Evolutionary conservation across 257 asterid species (phyloP).

Genomic region (Linaria vulgaris): DNA sequence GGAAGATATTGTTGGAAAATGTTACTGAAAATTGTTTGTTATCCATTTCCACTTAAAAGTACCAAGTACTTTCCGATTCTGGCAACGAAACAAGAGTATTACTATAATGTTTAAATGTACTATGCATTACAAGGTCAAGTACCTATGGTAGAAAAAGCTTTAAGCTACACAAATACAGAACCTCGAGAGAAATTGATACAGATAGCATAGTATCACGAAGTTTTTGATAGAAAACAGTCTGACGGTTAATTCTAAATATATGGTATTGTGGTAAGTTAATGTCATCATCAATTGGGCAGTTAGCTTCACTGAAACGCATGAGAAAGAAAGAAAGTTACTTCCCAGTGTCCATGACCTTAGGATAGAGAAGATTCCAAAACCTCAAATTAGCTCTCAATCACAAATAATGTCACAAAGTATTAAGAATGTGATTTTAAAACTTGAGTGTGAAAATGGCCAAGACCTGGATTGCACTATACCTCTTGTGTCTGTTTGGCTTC

Average conservation of each 20-base stretch:
- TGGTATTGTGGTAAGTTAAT: neutral
- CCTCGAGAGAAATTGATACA: neutral
- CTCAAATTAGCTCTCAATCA: neutral
- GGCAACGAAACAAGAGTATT: too few relatives aligned
- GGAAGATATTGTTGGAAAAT: too few relatives aligned
- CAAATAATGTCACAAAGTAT: neutral
- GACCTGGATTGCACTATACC: slow-evolving; percentile 44
- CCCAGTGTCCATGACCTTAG: neutral
- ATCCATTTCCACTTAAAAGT: too few relatives aligned
- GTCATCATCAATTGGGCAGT: neutral
- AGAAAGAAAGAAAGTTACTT: neutral
- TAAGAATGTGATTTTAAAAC: neutral
- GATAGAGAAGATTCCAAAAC: neutral
- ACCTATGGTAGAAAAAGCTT: neutral
- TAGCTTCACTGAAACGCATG: neutral
- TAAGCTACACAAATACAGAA: neutral
- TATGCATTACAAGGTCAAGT: too few relatives aligned
- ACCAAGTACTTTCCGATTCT: too few relatives aligned
- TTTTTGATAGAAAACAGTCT: neutral
- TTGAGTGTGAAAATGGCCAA: neutral
- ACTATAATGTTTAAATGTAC: too few relatives aligned
- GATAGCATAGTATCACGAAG: neutral
- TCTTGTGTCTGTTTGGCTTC: slow-evolving; percentile 73
- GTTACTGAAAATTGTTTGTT: too few relatives aligned
- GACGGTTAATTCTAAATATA: neutral